Base-by-base conservation (phyloP, 176 grass and related monocot species). In the Rhipidocladum racemiflorum region DNA sequence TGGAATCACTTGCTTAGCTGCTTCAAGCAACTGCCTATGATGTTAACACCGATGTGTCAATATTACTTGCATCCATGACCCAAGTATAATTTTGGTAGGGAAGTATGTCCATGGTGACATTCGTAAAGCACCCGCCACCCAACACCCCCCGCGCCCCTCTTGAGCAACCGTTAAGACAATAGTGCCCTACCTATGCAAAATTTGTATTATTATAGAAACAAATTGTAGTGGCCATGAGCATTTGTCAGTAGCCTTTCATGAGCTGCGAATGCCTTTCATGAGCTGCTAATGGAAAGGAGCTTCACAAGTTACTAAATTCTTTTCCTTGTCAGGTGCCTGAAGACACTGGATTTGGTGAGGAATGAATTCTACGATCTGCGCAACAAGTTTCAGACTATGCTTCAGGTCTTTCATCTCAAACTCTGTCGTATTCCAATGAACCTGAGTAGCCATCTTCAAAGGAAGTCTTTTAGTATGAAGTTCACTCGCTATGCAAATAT, bases 281-380 rank as follows among this genome's bases (percentile, higher is more conserved):
- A 57, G 45, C 5, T 57, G 3, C 14, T 75, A n/a, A n/a, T n/a
- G n/a, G n/a, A n/a, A n/a, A n/a, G n/a, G n/a, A n/a, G n/a, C n/a
- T n/a, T n/a, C n/a, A n/a, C n/a, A n/a, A n/a, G n/a, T n/a, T n/a
- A n/a, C n/a, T n/a, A n/a, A n/a, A n/a, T n/a, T n/a, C n/a, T n/a
- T n/a, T n/a, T n/a, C n/a, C n/a, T n/a, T n/a, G n/a, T n/a, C n/a
- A 97, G 94, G 68, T 93, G 87, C 45, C 12, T 88, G 3, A 79
- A 38, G 44, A 45, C 78, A 20, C 40, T 97, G 44, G 55, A 89
- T 21, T 49, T 29, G 3, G 72, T 84, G 10, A 91, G 57, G 75
- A 64, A 16, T 81, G 79, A 86, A 46, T 97, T 88, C 61, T 81
- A 88, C 81, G 83, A 75, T 43, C 21, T 88, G 6, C 74, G 76